A percentile compares a stretch with the other conserved stretches of the same genome.
These are phyloP conservation scores for Gossypium arboreum DNA, from an alignment of 345 rosid species.

Conservation along the genomic window DNA sequence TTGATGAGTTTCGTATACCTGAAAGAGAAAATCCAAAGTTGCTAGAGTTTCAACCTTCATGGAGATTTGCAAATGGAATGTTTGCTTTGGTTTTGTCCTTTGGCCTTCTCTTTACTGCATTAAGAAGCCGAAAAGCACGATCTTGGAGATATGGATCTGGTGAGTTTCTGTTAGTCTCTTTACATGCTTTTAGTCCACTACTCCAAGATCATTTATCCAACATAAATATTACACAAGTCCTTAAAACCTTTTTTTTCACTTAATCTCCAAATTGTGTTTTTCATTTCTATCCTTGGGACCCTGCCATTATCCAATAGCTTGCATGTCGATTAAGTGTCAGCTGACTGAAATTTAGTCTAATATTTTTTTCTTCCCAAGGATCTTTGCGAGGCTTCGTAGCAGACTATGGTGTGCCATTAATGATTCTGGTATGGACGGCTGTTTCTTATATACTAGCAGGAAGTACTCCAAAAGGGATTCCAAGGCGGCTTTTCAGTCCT, in stretches of 20 bases:
- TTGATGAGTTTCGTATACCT: conserved; percentile 80
- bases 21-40: conserved; percentile 62
- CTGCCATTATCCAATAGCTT: not conserved
- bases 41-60: conserved; percentile 61
- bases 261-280: not conserved
- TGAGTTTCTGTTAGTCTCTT: conserved; percentile 25
- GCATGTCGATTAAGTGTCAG: not conserved
- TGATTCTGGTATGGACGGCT: conserved; percentile 90
- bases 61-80: conserved; percentile 96
- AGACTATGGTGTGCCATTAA: conserved; percentile 89
- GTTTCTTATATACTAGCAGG: conserved; percentile 65
- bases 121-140: conserved; percentile 82
- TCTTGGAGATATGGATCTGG: conserved; percentile 90
- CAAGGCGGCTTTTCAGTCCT: conserved; percentile 94
- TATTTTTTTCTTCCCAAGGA: conserved; percentile 33
- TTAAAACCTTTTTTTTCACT: not conserved
- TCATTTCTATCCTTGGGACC: not conserved
- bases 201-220: not conserved
- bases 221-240: not conserved
- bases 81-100: conserved; percentile 76
- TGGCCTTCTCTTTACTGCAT: conserved; percentile 70
- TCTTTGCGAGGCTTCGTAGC: conserved; percentile 77
- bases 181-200: conserved; percentile 7
- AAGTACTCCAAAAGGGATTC: conserved; percentile 75
- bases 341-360: not conserved